Percentiles rank a stretch among this genome's conserved stretches.
Evolutionary conservation across 305 asterid genomes (phyloP).

Genomic region (Striga hermonthica): DNA sequence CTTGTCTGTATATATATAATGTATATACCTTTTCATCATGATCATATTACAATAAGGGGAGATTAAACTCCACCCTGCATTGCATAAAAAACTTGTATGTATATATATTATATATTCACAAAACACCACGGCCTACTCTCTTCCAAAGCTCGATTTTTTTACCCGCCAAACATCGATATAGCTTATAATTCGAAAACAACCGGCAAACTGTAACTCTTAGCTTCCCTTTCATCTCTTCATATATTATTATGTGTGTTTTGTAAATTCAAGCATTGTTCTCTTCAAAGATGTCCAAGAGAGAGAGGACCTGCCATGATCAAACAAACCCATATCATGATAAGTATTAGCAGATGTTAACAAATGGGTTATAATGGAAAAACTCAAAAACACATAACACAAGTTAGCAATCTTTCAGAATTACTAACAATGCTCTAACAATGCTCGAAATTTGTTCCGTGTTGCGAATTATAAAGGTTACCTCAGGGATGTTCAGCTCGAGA

Average conservation of each 20-base stretch:
- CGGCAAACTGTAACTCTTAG: too few relatives aligned
- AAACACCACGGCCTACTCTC: too few relatives aligned
- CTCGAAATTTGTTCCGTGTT: not conserved
- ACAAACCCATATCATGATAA: slow-evolving; percentile 15
- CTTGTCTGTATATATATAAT: too few relatives aligned
- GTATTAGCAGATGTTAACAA: not conserved
- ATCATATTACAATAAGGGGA: too few relatives aligned
- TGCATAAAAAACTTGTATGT: not conserved
- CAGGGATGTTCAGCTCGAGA: slow-evolving; percentile 89
- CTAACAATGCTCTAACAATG: not conserved
- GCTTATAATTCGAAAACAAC: too few relatives aligned
- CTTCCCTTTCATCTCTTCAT: not conserved
- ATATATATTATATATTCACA: too few relatives aligned
- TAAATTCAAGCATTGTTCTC: slow-evolving; percentile 35
- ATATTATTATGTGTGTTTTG: not conserved
- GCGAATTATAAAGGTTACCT: slow-evolving; percentile 49
- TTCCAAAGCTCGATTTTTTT: not conserved
- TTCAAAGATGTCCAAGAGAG: slow-evolving; percentile 80
- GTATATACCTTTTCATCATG: too few relatives aligned
- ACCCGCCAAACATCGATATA: not conserved
- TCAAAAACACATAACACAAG: not conserved
- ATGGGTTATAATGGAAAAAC: not conserved
- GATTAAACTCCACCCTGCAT: not conserved
- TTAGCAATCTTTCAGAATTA: not conserved
- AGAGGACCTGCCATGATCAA: slow-evolving; percentile 58